phyloP scores from a whole-genome alignment of 139 green algal genomes.

The Chlamydomonas sphaeroides region DNA sequence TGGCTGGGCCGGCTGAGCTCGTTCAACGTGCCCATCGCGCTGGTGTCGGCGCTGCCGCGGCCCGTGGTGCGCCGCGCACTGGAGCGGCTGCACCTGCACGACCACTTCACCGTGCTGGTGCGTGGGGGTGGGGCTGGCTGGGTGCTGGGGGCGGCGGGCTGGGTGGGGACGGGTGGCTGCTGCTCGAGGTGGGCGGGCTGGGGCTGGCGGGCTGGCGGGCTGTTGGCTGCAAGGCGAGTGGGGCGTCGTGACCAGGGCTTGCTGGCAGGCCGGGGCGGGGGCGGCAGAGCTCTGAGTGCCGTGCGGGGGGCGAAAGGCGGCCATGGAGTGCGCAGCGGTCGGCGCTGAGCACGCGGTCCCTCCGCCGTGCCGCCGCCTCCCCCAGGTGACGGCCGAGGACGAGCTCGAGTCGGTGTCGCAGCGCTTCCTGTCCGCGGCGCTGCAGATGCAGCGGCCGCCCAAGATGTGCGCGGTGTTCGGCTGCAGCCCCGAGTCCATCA shows the following conservation, averaged over 20 bases:
- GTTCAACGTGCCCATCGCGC: constrained; percentile 73
- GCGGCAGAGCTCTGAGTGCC: no score
- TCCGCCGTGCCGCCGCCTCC: no score
- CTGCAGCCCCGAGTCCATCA: constrained; percentile 68
- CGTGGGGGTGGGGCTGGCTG: constrained; percentile 68
- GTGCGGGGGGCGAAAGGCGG: no score
- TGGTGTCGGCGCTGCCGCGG: constrained; percentile 71
- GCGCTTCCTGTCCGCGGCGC: constrained; percentile 78
- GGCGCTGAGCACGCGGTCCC: no score
- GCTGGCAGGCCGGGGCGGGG: no score
- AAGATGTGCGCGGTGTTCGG: constrained; percentile 88
- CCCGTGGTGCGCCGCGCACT: constrained; percentile 54
- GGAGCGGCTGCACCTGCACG: constrained; percentile 65
- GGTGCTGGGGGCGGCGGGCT: not conserved
- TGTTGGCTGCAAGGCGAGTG: no score
- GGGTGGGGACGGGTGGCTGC: not conserved
- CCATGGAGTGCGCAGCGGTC: no score
- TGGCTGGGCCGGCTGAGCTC: constrained; percentile 75
- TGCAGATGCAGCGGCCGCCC: constrained; percentile 86
- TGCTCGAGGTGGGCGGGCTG: not conserved
- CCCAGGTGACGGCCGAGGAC: constrained; percentile 78
- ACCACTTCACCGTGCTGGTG: constrained; percentile 69
- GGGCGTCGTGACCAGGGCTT: no score
- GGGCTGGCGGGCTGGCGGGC: not conserved
- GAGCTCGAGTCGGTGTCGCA: constrained; percentile 86